Evolutionary conservation across 192 early-diverging fungal genomes (phyloP).

Genomic region (Chytriomyces confervae): DNA sequence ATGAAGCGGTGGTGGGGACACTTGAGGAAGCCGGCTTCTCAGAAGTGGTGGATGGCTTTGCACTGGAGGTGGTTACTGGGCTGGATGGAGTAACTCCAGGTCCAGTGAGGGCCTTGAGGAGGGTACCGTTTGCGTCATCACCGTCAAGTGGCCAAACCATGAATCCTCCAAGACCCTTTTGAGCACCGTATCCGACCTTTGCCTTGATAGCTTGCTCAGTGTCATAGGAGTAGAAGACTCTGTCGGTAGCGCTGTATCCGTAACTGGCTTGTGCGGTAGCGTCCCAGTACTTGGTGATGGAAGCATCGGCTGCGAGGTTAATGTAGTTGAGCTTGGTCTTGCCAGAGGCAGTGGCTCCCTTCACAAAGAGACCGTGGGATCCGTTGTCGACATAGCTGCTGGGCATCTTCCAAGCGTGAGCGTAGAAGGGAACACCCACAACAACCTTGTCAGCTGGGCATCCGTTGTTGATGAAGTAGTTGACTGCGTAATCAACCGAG

Average conservation of each 20-base stretch:
- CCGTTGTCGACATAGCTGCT: neutral
- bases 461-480: constrained; percentile 30
- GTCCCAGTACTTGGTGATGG: constrained; percentile 37
- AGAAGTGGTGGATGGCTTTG: neutral
- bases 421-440: constrained; percentile 44
- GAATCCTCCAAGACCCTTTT: constrained; percentile 15
- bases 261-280: constrained; percentile 37
- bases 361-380: constrained; percentile 9
- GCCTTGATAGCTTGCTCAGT: constrained; percentile 18
- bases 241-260: constrained; percentile 28
- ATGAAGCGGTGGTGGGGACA: neutral
- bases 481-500: constrained; percentile 34
- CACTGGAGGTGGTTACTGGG: neutral
- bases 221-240: constrained; percentile 33
- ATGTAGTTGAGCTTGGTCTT: constrained; percentile 14
- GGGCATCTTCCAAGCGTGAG: constrained; percentile 10
- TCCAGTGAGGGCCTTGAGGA: constrained; percentile 10
- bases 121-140: constrained; percentile 5
- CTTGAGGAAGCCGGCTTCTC: neutral
- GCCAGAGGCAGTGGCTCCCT: neutral
- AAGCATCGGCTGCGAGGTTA: constrained; percentile 12
- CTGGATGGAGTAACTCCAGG: neutral
- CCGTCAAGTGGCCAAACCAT: constrained; percentile 30
- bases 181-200: constrained; percentile 27
- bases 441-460: constrained; percentile 34